Base-by-base conservation (phyloP, 2,329 filamentous ascomycete species). In the Talaromyces sp. region DNA sequence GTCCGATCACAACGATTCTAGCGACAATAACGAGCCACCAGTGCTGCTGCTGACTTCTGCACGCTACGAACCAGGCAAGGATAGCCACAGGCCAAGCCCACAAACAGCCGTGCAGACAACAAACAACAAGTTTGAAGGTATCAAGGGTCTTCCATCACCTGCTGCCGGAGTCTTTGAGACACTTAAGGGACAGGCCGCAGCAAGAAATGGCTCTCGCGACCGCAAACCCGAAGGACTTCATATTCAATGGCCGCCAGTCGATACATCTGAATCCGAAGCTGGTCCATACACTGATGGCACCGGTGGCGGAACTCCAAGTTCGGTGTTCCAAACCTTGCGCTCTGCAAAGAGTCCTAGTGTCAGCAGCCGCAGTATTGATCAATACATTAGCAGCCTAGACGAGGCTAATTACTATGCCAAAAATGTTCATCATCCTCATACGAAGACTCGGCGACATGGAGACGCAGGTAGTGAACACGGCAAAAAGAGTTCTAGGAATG, bases 351-450 rank as follows among this genome's bases (percentile, higher is more conserved):
- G 86, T 70, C 80, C 86, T 50, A 86, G 85, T 67, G 80, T 84
- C 11, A 89, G 86, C 70, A 85, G 84, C 47, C 86, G 88, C 67
- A 91, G 87, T 68, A 85, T 92, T 41, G 91, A 96, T 70, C 89
- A 93, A 68, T 96, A 95, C 73, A 93, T 96, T 68, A 92, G 88
- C 78, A 95, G 92, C 73, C 80, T 97, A 1, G 92, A 96, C 39
- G 86, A 92, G 60, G 91, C 92, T 10, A 87, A 88, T 64, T 85
- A 87, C 66, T 87, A 88, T 72, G 80, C 83, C 4, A 82, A 80
- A 68, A 83, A 85, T 35, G 75, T 78, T 31, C 79, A 79, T 47
- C 81, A 79, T 27, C 78, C 79, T 43, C 78, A 79, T 66, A 52
- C 78, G 77, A 61, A 86, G 84, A 56, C 83, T 87, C 83, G 78